Percentiles rank a stretch among this genome's conserved stretches.
Conservation (phyloP, 805 yeast genomes). For the Wickerhamiella galacta region DNA sequence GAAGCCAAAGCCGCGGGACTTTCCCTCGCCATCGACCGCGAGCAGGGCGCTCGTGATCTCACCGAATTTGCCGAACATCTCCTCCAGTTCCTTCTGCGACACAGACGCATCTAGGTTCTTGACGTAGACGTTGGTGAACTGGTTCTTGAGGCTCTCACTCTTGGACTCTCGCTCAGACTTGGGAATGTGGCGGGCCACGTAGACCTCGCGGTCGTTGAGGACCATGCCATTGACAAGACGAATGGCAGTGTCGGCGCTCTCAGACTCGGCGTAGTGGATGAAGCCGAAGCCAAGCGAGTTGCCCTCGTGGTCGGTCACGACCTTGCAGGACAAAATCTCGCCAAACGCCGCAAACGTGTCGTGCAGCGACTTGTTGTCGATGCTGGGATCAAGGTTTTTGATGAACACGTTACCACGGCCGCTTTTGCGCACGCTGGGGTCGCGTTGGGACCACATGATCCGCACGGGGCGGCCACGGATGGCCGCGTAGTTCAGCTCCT, state of each 20-base stretch:
- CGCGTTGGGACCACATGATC: constrained; percentile 99
- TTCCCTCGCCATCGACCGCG: constrained; percentile 70
- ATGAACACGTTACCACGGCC: constrained; percentile 95
- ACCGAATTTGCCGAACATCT: constrained; percentile 60
- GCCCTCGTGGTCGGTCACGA: constrained; percentile 87
- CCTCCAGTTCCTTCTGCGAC: constrained; percentile 41
- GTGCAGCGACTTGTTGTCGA: constrained; percentile 96
- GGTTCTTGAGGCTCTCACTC: constrained; percentile 75
- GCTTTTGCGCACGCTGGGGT: constrained; percentile 83
- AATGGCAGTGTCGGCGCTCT: constrained; percentile 87
- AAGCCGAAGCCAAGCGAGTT: constrained; percentile 91
- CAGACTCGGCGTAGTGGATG: constrained; percentile 88
- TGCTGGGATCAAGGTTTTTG: constrained; percentile 95
- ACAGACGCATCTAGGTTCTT: constrained; percentile 70
- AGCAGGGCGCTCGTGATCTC: constrained; percentile 66
- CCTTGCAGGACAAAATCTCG: constrained; percentile 87
- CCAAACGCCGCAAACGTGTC: constrained; percentile 97
- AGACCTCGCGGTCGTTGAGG: constrained; percentile 89
- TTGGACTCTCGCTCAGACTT: constrained; percentile 89
- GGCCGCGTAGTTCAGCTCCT: constrained; percentile 83
- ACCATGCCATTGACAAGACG: constrained; percentile 97
- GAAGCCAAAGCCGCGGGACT: constrained; percentile 90
- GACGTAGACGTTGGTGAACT: constrained; percentile 90
- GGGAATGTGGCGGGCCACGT: constrained; percentile 84
- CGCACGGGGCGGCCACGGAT: constrained; percentile 95